Evolutionary conservation across 768 basidiomycete species (phyloP).

Genomic region (Xerocomus brunneocitrinus): DNA sequence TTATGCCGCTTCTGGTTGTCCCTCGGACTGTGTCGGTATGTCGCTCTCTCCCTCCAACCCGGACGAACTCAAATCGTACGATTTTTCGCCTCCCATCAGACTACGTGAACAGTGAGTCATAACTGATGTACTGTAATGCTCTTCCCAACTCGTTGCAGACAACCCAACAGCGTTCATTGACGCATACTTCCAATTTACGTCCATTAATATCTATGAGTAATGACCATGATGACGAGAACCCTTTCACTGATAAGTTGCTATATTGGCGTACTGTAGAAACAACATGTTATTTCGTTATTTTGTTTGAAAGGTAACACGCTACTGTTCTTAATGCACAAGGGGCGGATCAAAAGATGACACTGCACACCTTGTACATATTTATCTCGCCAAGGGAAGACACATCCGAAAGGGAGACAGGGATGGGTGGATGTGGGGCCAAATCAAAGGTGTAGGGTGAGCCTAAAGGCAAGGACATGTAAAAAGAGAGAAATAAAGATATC

Average conservation of each 20-base stretch:
- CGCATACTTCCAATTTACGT: slow-evolving; percentile 40
- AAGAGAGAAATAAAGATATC: too few relatives aligned
- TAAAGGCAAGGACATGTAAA: too few relatives aligned
- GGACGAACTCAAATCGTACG: not conserved
- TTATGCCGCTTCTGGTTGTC: slow-evolving; percentile 29
- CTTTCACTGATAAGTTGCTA: not conserved
- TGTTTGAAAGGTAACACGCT: too few relatives aligned
- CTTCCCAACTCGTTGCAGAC: slow-evolving; percentile 10
- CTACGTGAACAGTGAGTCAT: slow-evolving; percentile 25
- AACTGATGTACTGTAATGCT: not conserved
- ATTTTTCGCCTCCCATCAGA: slow-evolving; percentile 7
- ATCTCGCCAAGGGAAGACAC: too few relatives aligned
- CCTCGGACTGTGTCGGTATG: slow-evolving; percentile 28
- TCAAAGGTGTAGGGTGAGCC: too few relatives aligned
- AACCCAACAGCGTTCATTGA: slow-evolving; percentile 38
- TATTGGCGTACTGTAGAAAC: not conserved
- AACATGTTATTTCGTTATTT: not conserved
- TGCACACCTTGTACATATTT: too few relatives aligned
- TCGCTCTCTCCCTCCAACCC: not conserved
- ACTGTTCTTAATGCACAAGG: too few relatives aligned
- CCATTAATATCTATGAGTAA: slow-evolving; percentile 34
- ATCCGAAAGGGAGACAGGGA: too few relatives aligned
- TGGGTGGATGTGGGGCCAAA: too few relatives aligned
- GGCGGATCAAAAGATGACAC: too few relatives aligned
- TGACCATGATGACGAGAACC: not conserved